phyloP scores from a whole-genome alignment of 176 grass and related monocot species.

The Oryza brachyantha region DNA sequence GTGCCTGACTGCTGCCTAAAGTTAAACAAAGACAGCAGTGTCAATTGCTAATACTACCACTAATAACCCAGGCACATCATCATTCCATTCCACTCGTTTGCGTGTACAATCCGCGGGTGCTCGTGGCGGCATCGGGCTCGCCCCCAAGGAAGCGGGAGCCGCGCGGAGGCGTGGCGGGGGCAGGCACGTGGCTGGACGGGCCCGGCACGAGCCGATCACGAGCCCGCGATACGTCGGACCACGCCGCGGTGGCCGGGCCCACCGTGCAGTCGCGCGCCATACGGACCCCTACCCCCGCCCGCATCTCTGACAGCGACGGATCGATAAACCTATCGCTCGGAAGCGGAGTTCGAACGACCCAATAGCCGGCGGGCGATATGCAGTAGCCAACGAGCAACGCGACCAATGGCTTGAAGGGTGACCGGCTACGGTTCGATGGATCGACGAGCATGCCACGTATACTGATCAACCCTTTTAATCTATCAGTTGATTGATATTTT shows the following conservation, averaged over 20 bases:
- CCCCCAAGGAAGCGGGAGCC: constrained; percentile 32
- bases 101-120: constrained; percentile 24
- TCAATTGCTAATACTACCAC: neutral
- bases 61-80: neutral
- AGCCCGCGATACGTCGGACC: constrained; percentile 19
- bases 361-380: neutral
- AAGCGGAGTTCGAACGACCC: neutral
- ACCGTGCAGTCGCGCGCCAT: neutral
- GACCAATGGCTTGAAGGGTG: too few relatives aligned
- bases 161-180: neutral
- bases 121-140: constrained; percentile 11
- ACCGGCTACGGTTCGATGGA: too few relatives aligned
- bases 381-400: too few relatives aligned
- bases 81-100: neutral
- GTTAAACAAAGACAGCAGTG: neutral
- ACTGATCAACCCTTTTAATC: too few relatives aligned
- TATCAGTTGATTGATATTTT: too few relatives aligned
- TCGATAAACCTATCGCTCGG: neutral
- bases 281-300: neutral
- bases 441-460: too few relatives aligned
- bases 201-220: constrained; percentile 42
- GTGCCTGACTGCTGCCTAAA: too few relatives aligned
- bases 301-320: constrained; percentile 11
- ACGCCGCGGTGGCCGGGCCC: constrained; percentile 2
- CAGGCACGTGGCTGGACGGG: constrained; percentile 38